These are phyloP conservation scores for Apiospora sp. DNA, from an alignment of 2,329 filamentous ascomycete species.

Conservation along the genomic window DNA sequence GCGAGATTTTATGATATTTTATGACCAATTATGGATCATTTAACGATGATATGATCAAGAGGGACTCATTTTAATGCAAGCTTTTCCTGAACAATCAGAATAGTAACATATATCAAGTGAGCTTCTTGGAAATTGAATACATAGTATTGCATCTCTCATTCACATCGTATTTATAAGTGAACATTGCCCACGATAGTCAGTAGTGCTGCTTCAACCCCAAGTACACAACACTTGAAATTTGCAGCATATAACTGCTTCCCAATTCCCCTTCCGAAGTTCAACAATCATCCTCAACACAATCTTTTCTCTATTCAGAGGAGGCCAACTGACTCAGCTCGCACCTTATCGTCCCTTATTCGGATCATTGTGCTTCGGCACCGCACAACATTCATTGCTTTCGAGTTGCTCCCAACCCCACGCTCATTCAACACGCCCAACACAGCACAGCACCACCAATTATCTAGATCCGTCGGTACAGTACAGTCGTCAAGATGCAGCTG, in stretches of 20 bases:
- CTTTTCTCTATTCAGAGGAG: neutral
- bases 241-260: neutral
- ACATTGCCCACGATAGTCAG: neutral
- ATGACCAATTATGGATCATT: neutral
- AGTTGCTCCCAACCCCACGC: neutral
- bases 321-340: neutral
- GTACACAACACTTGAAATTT: neutral
- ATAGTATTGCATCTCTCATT: neutral
- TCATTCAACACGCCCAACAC: neutral
- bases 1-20: slow-evolving; percentile 1
- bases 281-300: neutral
- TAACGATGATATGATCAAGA: neutral
- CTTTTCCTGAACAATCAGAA: neutral
- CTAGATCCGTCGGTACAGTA: neutral
- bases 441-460: neutral
- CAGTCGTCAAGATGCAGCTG: slow-evolving; percentile 1
- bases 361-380: neutral
- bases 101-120: neutral
- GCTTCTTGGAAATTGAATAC: neutral
- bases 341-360: neutral
- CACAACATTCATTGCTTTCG: neutral
- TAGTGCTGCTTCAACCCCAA: neutral
- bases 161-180: neutral
- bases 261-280: neutral
- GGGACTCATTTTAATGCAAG: neutral